Evolutionary conservation across 805 yeast genomes (phyloP), one percentile per base, ranked within the genome.

Genomic region (Hanseniaspora lachancei): DNA sequence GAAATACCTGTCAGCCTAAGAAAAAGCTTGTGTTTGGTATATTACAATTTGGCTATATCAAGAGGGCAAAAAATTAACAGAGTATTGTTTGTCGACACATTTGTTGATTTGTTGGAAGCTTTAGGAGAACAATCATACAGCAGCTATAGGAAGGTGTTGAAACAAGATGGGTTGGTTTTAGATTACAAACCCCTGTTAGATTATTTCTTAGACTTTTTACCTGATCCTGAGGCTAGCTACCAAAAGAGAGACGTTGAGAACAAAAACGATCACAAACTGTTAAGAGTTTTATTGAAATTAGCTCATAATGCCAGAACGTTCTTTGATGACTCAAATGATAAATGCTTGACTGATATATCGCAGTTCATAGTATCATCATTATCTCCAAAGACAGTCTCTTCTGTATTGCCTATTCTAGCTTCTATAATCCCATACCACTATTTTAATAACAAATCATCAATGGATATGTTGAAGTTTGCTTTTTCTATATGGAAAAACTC

Each of bases 401-500:
- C 75, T 6, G 74, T 79, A 0, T 66, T 83, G 50, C 74, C 80
- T 13, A 73, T 80, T 16, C 69, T 84, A 63, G 70, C 77, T 0
- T 72, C 79, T 2, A 61, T 79, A 47, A 66, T 83, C 18, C 93
- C 93, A 2, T 62, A 64, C 6, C 64, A 62, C 24, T 66, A 69
- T 55, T 60, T 60, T 13, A 60, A 67, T 1, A 63, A 65, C 5
- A 58, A 66, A 9, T 78, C 75, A 57, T 75, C 78, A 3, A 71
- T 78, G 32, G 76, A 80, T 59, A 80, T 82, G 60, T 64, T 86
- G 32, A 81, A 89, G 0, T 69, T 86, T 2, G 64, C 87, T 8
- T 86, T 86, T 60, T 80, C 85, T 58, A 68, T 86, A 46, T 88
- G 96, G 95, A 64, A 77, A 2, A 72, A 80, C 58, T 68, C 79